Base-by-base conservation (phyloP, 176 grass and related monocot genomes). In the Elymus sibiricus region DNA sequence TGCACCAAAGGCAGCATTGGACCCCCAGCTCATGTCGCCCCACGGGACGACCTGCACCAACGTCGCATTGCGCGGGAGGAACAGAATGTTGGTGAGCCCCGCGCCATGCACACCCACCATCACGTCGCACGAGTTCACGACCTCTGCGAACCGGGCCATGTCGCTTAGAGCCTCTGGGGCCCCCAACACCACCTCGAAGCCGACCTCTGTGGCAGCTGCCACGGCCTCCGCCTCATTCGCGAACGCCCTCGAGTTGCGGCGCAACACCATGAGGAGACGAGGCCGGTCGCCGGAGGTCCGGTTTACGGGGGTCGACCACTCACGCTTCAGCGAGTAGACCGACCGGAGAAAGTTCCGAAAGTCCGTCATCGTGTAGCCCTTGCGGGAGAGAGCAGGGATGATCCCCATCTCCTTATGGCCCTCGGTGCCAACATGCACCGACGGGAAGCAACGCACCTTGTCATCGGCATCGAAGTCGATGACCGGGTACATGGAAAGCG, bases 1-100 rank as follows among this genome's bases (percentile, higher is more conserved):
- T 3, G 91, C 53, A 3, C 92, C 92, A 24, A 86, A 97, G 64
- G 89, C 83, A 12, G 65, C 80, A 59, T 78, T 85, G 82, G 70
- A 86, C 17, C 82, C 71, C 53, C 77, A 83, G 21, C 86, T 86
- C 42, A 97, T 15, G 28, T 28, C 81, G 0, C 95, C 92, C 59
- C 92, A 92, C 11, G 92, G 95, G 35, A 97, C 53, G 74, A 97
- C 89, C 82, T 97, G 95, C 63, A 97, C 72, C 0, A 94, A 0
- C 2, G 91, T 92, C 14, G 66, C 90, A 67, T 94, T 89, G 13
- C 51, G 62, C 1, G 73, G 73, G 16, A 76, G 73, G 73, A 53
- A 76, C 73, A 76, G 27, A 27, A 76, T 0, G 73, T 76, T 76
- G 44, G 73, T 76, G 14, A 76, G 73, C 16, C 73, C 73, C 4